A percentile compares a stretch with the other conserved stretches of the same genome.
Conservation (phyloP, 352 stramenopile genomes). For the Peronospora destructor region DNA sequence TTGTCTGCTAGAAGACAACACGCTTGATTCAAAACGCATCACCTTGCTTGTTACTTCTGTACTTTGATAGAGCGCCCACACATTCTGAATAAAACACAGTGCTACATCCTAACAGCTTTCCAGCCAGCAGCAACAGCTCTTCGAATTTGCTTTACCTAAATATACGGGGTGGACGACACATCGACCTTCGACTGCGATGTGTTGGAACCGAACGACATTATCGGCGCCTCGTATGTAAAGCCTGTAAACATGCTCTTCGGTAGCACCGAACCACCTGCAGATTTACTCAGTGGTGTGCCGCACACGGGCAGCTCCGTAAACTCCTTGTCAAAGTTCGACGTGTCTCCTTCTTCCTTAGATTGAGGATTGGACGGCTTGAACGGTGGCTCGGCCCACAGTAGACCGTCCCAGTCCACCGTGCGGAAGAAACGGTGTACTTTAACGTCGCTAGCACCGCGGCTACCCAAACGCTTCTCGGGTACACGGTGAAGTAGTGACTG, state of each 20-base stretch:
- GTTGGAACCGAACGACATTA: conserved; percentile 78
- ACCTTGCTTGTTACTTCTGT: conserved; percentile 16
- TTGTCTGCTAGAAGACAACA: conserved; percentile 10
- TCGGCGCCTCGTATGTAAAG: conserved; percentile 83
- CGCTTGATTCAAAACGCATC: conserved; percentile 16
- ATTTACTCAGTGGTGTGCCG: conserved; percentile 73
- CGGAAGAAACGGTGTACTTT: conserved; percentile 86
- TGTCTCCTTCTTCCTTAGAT: conserved; percentile 82
- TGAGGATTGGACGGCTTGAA: conserved; percentile 82
- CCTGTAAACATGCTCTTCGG: conserved; percentile 81
- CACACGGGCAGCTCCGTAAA: conserved; percentile 85
- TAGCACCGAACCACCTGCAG: conserved; percentile 43
- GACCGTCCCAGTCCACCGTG: conserved; percentile 78
- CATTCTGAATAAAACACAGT: conserved; percentile 8
- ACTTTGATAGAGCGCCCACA: conserved; percentile 16
- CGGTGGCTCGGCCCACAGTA: conserved; percentile 79
- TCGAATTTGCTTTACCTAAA: conserved; percentile 43
- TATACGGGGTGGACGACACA: conserved; percentile 78
- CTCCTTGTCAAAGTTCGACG: conserved; percentile 87
- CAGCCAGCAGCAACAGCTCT: conserved; percentile 14
- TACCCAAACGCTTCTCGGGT: conserved; percentile 78
- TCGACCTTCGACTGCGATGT: conserved; percentile 85
- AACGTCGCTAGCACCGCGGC: conserved; percentile 64
- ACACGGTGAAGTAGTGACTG: conserved; percentile 77
- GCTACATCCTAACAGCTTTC: neutral